These are phyloP conservation scores for Sclerospora graminicola DNA, from an alignment of 352 stramenopile species.

Conservation along the genomic window DNA sequence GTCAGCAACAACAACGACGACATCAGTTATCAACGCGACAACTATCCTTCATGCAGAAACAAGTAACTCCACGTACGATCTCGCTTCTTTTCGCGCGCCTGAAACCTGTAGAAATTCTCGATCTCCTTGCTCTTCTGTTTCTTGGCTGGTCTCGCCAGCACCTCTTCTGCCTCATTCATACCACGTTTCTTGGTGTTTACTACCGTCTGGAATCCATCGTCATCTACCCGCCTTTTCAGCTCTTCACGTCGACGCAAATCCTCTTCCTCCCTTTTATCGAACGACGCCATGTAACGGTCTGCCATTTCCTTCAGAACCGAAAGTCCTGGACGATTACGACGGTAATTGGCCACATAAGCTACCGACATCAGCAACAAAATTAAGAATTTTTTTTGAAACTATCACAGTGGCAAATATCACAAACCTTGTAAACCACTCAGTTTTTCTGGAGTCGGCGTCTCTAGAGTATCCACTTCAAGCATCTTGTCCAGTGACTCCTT, in stretches of 20 bases:
- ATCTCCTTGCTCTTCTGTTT: constrained; percentile 81
- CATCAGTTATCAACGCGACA: constrained; percentile 1
- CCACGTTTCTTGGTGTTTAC: constrained; percentile 76
- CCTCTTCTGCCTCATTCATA: constrained; percentile 32
- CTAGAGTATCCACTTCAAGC: constrained; percentile 30
- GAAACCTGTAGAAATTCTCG: constrained; percentile 80
- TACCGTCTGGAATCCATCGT: constrained; percentile 76
- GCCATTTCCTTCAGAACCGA: constrained; percentile 52
- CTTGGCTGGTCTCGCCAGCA: constrained; percentile 49
- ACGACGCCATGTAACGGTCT: constrained; percentile 67
- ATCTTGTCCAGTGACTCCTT: constrained; percentile 45
- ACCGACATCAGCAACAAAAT: neutral
- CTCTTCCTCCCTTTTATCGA: constrained; percentile 61
- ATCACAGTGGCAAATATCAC: neutral
- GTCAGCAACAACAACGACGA: neutral
- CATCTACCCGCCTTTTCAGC: constrained; percentile 69
- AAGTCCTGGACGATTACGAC: constrained; percentile 51
- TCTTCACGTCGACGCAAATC: constrained; percentile 50
- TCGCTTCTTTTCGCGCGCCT: constrained; percentile 80
- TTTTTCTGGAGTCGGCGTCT: constrained; percentile 17
- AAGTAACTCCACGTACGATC: constrained; percentile 38
- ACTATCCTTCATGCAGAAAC: neutral
- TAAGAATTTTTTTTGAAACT: neutral
- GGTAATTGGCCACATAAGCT: constrained; percentile 56
- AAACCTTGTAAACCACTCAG: constrained; percentile 27